These are phyloP conservation scores for Starmerella scarabaei DNA, from an alignment of 805 yeast genomes.

Conservation along the genomic window DNA sequence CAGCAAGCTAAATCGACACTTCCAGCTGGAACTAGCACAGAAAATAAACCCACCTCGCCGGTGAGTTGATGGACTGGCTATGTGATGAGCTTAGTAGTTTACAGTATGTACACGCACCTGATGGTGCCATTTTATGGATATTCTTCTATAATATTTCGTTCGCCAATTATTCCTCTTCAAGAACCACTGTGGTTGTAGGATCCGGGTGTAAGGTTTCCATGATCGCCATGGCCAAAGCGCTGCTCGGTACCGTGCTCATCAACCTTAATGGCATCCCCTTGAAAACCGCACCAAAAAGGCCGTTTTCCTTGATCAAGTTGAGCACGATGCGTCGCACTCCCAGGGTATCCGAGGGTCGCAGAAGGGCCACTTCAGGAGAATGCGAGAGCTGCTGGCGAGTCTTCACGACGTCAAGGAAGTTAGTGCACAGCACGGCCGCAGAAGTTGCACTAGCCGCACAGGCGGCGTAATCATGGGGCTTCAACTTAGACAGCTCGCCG, in stretches of 20 bases:
- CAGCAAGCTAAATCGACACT: too few relatives aligned
- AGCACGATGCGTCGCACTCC: slow-evolving; percentile 27
- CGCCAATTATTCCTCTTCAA: slow-evolving; percentile 16
- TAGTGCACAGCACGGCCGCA: slow-evolving; percentile 28
- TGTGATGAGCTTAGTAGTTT: too few relatives aligned
- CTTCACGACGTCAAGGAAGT: slow-evolving; percentile 32
- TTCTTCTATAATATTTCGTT: too few relatives aligned
- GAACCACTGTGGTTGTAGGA: slow-evolving; percentile 17
- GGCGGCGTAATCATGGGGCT: slow-evolving; percentile 22
- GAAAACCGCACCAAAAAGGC: slow-evolving; percentile 27
- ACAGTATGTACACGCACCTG: too few relatives aligned
- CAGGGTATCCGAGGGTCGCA: slow-evolving; percentile 30
- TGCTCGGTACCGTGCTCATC: slow-evolving; percentile 30
- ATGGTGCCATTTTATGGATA: too few relatives aligned
- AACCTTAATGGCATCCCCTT: slow-evolving; percentile 30
- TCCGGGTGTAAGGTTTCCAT: slow-evolving; percentile 32
- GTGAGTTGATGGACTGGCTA: too few relatives aligned
- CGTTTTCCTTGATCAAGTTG: slow-evolving; percentile 30
- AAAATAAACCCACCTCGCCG: too few relatives aligned
- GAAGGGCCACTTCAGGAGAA: slow-evolving; percentile 28
- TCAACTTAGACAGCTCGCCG: slow-evolving; percentile 10
- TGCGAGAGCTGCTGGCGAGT: slow-evolving; percentile 35
- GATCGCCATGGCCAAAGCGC: slow-evolving; percentile 32
- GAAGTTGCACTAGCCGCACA: slow-evolving; percentile 30
- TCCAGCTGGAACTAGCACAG: too few relatives aligned